Conservation (phyloP, 139 green algal genomes). For the Auxenochlorella protothecoides region DNA sequence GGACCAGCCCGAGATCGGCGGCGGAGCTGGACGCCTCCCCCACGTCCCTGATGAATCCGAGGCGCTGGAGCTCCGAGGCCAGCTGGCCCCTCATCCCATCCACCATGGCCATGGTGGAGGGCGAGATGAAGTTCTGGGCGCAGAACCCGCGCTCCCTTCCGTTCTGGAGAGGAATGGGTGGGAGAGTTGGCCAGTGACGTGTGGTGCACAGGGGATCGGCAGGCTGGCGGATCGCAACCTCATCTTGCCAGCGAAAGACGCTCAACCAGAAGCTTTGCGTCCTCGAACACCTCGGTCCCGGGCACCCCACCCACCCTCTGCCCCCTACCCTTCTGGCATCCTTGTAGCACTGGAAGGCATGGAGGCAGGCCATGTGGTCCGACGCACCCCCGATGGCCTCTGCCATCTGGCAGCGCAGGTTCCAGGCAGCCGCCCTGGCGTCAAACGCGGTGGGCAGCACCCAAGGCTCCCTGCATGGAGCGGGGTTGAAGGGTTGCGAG, state of each 20-base stretch:
- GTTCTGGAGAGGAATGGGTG: background rate
- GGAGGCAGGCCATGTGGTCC: constrained; percentile 55
- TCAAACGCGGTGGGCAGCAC: constrained; percentile 42
- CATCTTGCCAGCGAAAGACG: no score
- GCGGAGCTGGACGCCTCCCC: no score
- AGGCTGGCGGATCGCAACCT: no score
- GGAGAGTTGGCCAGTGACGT: no score
- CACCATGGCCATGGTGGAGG: constrained; percentile 43
- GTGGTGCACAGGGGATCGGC: no score
- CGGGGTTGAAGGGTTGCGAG: background rate
- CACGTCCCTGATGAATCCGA: no score
- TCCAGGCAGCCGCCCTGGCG: constrained; percentile 13
- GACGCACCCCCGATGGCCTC: constrained; percentile 27
- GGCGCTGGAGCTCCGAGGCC: constrained; percentile 5
- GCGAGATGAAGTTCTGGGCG: constrained; percentile 19
- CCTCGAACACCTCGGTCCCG: no score
- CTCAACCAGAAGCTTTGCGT: background rate
- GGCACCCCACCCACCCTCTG: no score
- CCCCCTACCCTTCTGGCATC: background rate
- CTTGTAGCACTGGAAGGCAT: constrained; percentile 42
- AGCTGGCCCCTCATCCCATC: constrained; percentile 60
- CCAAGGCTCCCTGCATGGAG: constrained; percentile 42
- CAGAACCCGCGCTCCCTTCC: constrained; percentile 29
- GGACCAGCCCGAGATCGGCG: no score
- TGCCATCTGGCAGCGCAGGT: constrained; percentile 19